Evolutionary conservation across 139 green algal species (phyloP), one percentile per base, ranked within the genome.

Genomic region (Picocystis salinarum): DNA sequence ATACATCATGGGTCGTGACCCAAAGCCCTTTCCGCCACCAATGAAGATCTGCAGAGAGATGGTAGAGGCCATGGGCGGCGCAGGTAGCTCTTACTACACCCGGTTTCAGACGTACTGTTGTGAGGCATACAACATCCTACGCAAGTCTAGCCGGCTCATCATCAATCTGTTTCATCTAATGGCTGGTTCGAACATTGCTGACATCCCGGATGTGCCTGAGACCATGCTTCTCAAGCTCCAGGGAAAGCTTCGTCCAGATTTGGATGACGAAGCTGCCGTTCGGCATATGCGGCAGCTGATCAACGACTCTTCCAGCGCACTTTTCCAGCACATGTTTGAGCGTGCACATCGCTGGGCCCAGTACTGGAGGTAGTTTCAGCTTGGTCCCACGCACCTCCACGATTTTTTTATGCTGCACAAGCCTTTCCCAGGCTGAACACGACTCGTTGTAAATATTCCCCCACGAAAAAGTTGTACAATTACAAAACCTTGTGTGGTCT

Each of bases 51-150:
- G 66, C 68, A 75, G 68, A 42, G 62, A 72, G 50, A 89, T 92
- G 71, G 71, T 96, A 22, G 86, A 94, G 31, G 83, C 74, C 13
- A 91, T 96, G 83, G 85, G 85, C 5, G 85, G 82, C 10, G 33
- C 45, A 12, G 75, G 75, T 40, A 76, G 51, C 42, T 44, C 54
- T 12, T 67, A 78, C 61, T 95, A 91, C 50, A 55, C 42, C 23
- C 47, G 58, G 34, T 83, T 91, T 66, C 55, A 70, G 40, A 80
- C 66, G 50, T 74, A 71, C 46, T 71, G 56, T 34, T 84, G 73
- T 34, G 87, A 99, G 69, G 89, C 89, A 10, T 95, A 90, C 73
- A 95, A 96, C 76, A 93, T 96, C 53, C 61, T 99, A 51, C 73
- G 89, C 34, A 93, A 93, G 69, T 75, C 49, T 17, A 62, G 71